These are phyloP conservation scores for Epichloe uncinata DNA, from an alignment of 2,329 filamentous ascomycete genomes.

Conservation along the genomic window DNA sequence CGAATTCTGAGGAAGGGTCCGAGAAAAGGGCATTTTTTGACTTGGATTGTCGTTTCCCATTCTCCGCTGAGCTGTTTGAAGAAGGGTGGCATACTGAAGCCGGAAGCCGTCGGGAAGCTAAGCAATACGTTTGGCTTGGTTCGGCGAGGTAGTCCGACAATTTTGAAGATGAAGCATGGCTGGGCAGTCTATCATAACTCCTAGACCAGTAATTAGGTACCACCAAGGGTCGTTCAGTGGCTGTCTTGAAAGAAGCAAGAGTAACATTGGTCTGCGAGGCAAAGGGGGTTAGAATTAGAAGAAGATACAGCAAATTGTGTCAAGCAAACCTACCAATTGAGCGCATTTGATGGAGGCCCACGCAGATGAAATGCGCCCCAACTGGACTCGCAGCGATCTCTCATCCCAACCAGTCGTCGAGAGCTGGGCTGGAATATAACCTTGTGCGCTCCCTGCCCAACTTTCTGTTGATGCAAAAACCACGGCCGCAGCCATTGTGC, in stretches of 20 bases:
- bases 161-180: neutral
- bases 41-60: neutral
- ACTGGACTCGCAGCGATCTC: slow-evolving; percentile 19
- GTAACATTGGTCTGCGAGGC: neutral
- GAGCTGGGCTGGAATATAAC: slow-evolving; percentile 20
- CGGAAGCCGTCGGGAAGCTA: slow-evolving; percentile 6
- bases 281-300: neutral
- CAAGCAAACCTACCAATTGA: neutral
- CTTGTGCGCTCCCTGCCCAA: slow-evolving; percentile 28
- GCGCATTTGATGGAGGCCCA: neutral
- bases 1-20: slow-evolving; percentile 12
- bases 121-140: neutral
- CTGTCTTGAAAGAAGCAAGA: neutral
- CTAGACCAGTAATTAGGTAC: slow-evolving; percentile 2
- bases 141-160: neutral
- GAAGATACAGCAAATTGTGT: neutral
- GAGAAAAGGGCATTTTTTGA: slow-evolving; percentile 7
- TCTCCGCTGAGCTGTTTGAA: neutral
- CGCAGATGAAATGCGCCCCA: slow-evolving; percentile 25
- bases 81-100: neutral
- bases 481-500: slow-evolving; percentile 41
- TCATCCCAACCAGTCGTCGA: slow-evolving; percentile 17
- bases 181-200: neutral
- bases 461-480: slow-evolving; percentile 30
- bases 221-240: neutral